Percentiles rank a stretch among this genome's conserved stretches.
Evolutionary conservation across 108 stramenopile species (phyloP).

Genomic region (Nitzschia sp.): DNA sequence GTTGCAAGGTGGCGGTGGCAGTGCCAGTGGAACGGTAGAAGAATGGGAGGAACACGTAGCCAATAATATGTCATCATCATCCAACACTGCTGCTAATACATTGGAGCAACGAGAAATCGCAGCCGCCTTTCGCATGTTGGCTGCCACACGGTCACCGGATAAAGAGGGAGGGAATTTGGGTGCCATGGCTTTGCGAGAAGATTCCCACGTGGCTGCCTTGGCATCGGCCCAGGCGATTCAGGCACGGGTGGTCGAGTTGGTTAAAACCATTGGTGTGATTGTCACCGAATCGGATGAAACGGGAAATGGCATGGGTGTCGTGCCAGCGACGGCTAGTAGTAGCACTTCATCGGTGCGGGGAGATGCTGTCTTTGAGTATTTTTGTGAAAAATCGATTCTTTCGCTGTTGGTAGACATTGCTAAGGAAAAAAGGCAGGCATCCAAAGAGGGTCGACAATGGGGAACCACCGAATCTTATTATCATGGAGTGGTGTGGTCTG

Average conservation of each 20-base stretch:
- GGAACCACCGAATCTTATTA: constrained; percentile 26
- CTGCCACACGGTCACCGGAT: constrained; percentile 38
- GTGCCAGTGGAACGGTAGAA: background rate
- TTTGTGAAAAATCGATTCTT: constrained; percentile 81
- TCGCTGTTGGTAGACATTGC: constrained; percentile 74
- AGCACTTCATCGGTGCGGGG: constrained; percentile 4
- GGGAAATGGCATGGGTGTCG: background rate
- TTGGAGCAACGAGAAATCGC: constrained; percentile 17
- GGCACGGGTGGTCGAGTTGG: constrained; percentile 33
- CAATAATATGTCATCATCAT: background rate
- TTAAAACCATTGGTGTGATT: constrained; percentile 45
- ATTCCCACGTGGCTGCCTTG: constrained; percentile 33
- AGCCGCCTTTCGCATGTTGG: constrained; percentile 45
- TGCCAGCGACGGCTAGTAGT: background rate
- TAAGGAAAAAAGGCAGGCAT: constrained; percentile 33
- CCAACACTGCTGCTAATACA: too few relatives aligned
- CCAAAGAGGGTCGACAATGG: constrained; percentile 6
- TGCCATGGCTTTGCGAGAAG: constrained; percentile 37
- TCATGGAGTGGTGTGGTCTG: constrained; percentile 67
- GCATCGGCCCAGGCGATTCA: constrained; percentile 34
- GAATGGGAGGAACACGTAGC: too few relatives aligned
- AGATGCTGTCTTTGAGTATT: constrained; percentile 75
- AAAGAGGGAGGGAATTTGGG: constrained; percentile 47
- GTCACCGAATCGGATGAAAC: constrained; percentile 28
- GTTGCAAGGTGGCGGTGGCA: background rate